These are phyloP conservation scores for Eucalyptus urophylla DNA, from an alignment of 345 rosid genomes.

Conservation along the genomic window DNA sequence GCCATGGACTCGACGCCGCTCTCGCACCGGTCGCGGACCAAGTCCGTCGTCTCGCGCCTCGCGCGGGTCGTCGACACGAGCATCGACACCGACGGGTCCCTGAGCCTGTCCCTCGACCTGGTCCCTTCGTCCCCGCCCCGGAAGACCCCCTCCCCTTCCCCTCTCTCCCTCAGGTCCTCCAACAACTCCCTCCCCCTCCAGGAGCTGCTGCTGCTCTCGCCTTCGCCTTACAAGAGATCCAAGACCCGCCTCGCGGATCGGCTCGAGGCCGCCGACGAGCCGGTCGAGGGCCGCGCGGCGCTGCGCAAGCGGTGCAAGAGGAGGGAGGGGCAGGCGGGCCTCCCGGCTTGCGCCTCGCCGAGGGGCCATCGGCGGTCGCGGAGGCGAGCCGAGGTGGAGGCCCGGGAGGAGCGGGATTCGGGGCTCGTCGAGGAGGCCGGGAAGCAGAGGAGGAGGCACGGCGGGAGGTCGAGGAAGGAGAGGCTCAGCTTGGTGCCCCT, in stretches of 20 bases:
- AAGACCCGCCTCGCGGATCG: conserved; percentile 57
- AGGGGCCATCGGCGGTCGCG: conserved; percentile 45
- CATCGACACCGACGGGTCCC: conserved; percentile 11
- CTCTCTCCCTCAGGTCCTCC: conserved; percentile 24
- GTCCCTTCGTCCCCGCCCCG: conserved; percentile 22
- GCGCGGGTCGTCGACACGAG: conserved; percentile 16
- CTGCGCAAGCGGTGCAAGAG: conserved; percentile 44
- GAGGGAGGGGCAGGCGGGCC: conserved; percentile 36
- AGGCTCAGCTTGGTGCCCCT: conserved; percentile 36
- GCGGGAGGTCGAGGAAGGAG: conserved; percentile 59
- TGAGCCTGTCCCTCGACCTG: conserved; percentile 32
- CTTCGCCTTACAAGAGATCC: conserved; percentile 40
- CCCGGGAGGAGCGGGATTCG: conserved; percentile 53
- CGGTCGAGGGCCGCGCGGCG: conserved; percentile 10
- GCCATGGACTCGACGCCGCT: conserved; percentile 52
- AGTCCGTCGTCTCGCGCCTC: conserved; percentile 65
- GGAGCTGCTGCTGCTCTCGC: conserved; percentile 8
- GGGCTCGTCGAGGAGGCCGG: conserved; percentile 30
- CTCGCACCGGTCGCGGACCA: conserved; percentile 31
- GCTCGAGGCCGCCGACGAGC: conserved; percentile 52
- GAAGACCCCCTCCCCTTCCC: conserved; percentile 28
- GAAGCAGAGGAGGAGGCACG: conserved; percentile 44
- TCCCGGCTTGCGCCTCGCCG: conserved; percentile 37
- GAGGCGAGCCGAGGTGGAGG: conserved; percentile 53
- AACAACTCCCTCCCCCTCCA: background rate